These are phyloP conservation scores for Letharia columbiana DNA, from an alignment of 495 filamentous ascomycete genomes.

Conservation along the genomic window DNA sequence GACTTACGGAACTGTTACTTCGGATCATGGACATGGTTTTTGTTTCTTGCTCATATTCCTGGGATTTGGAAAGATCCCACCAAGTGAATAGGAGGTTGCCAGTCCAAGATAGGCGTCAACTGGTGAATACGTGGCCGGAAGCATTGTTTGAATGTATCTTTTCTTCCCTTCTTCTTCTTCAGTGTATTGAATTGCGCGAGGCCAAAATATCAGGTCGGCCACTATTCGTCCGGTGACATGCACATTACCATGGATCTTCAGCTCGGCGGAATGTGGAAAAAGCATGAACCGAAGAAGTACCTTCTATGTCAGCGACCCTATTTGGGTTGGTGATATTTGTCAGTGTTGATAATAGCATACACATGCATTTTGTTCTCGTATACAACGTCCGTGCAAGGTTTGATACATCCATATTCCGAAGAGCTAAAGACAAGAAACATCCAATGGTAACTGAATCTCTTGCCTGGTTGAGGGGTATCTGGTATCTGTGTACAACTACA, in stretches of 20 bases:
- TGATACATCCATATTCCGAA: not conserved
- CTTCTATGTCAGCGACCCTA: not conserved
- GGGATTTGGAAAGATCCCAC: not conserved
- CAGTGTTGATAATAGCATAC: not conserved
- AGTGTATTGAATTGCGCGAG: not conserved
- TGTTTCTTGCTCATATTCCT: slow-evolving; percentile 11
- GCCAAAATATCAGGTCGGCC: not conserved
- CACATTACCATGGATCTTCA: not conserved
- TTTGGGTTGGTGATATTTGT: not conserved
- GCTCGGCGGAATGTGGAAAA: not conserved
- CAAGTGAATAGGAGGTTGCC: not conserved
- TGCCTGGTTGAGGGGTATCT: not conserved
- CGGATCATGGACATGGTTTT: not conserved
- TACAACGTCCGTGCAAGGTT: not conserved
- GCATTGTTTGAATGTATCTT: slow-evolving; percentile 6
- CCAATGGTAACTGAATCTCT: not conserved
- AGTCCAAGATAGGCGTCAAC: not conserved
- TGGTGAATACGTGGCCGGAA: not conserved
- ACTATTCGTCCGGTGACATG: not conserved
- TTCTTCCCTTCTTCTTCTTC: not conserved
- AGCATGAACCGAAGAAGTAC: not conserved
- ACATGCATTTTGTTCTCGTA: not conserved
- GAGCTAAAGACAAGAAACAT: not conserved
- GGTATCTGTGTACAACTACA: not conserved
- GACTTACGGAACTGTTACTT: not conserved